These are phyloP conservation scores for Aureobasidium zeae DNA, from an alignment of 2,329 filamentous ascomycete genomes.

Conservation along the genomic window DNA sequence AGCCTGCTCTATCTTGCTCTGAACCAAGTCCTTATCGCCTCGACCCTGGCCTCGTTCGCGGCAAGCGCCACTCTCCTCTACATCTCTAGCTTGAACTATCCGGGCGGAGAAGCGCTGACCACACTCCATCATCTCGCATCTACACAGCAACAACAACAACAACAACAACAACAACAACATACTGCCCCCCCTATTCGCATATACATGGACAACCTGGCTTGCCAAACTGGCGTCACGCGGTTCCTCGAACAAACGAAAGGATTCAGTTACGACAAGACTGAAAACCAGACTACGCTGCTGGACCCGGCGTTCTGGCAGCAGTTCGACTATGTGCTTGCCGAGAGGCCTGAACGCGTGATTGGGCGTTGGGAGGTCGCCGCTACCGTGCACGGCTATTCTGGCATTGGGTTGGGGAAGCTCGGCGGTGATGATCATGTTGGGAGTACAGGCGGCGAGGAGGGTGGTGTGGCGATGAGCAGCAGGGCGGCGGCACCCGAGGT, in stretches of 20 bases:
- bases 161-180: no score
- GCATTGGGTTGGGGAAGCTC: slow-evolving; percentile 28
- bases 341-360: slow-evolving; percentile 40
- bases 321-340: slow-evolving; percentile 51
- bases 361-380: slow-evolving; percentile 45
- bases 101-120: slow-evolving; percentile 69
- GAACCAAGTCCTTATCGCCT: slow-evolving; percentile 48
- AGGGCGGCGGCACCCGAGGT: no score
- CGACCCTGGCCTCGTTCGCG: slow-evolving; percentile 51
- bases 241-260: slow-evolving; percentile 41
- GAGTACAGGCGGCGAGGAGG: no score
- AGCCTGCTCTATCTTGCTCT: slow-evolving; percentile 46
- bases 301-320: slow-evolving; percentile 47
- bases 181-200: no score
- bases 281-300: slow-evolving; percentile 37
- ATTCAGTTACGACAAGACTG: slow-evolving; percentile 55
- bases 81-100: slow-evolving; percentile 84
- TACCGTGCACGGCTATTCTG: slow-evolving; percentile 43
- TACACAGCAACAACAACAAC: not conserved
- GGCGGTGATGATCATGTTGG: no score
- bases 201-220: slow-evolving; percentile 52
- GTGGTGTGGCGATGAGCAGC: no score
- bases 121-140: slow-evolving; percentile 30
- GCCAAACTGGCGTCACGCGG: slow-evolving; percentile 54
- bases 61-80: slow-evolving; percentile 60